Evolutionary conservation across 129 eudicot species (phyloP), one percentile per base, ranked within the genome.

Genomic region (Saposhnikovia divaricata): DNA sequence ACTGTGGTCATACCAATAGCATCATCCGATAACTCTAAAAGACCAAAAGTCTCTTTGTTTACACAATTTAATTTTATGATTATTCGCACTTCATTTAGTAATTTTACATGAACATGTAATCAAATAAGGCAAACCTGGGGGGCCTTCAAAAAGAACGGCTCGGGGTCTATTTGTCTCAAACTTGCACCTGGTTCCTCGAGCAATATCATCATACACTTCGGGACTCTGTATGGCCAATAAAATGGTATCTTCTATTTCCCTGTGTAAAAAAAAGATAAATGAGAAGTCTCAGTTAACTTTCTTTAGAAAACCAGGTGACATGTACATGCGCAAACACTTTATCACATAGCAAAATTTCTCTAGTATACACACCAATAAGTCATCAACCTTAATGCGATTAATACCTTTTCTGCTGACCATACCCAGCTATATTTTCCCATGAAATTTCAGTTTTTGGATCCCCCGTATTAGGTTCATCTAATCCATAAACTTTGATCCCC

Each of bases 151-250:
- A 78, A 96, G 93, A 75, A 96, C 98, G 0, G 98, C 98, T 76
- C 98, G 93, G 74, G 99, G 99, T 85, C 99, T 90, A 83, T 90
- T 96, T 28, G 98, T 86, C 98, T 92, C 99, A 82, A 92, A 96
- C 79, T 96, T 96, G 78, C 91, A 87, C 79, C 99, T 89, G 12
- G 99, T 96, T 42, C 98, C 99, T 79, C 94, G 97, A 83, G 99
- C 99, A 85, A 96, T 96, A 78, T 90, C 99, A 81, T 96, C 99
- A 87, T 96, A 96, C 45, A 96, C 91, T 84, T 90, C 99, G 23
- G 99, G 98, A 83, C 99, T 92, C 80, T 88, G 93, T 80, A 96
- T 85, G 79, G 99, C 97, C 83, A 96, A 73, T 71, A 96, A 84
- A 80, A 96, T 90, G 21, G 98, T 96, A 81, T 92, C 98, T 89